Evolutionary conservation across 2,329 filamentous ascomycete species (phyloP), one percentile per base, ranked within the genome.

Genomic region (Apiospora saccharicola): DNA sequence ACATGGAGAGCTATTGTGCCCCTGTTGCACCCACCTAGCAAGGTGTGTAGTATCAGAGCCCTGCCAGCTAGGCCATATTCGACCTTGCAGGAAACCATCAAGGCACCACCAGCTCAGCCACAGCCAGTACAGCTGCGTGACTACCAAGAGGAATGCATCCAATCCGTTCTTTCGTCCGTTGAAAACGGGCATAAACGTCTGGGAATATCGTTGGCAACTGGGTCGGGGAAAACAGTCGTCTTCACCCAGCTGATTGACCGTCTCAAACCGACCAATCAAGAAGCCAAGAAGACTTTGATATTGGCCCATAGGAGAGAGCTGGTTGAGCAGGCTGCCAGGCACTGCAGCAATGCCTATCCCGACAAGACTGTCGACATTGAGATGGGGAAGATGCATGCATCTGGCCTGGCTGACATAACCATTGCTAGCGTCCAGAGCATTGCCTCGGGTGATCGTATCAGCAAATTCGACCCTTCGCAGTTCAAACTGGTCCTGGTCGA

Each of bases 401-500:
- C 91, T 4, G 96, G 96, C 8, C 82, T 84, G 1, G 96, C 95
- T 71, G 96, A 99, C 81, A 98, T 99, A 76, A 98, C 96, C 12
- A 88, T 99, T 70, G 96, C 96, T 64, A 98, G 96, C 46, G 88
- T 99, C 47, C 91, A 93, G 78, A 98, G 94, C 81, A 90, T 99
- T 76, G 90, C 88, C 10, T 97, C 94, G 6, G 89, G 90, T 16
- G 89, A 92, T 70, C 90, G 96, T 1, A 87, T 98, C n/a, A 79
- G 82, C 47, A 98, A 98, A 79, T 98, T 96, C 78, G 90, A 97
- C 75, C 93, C 95, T 0, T 82, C 81, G 0, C 86, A 85, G 10
- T 98, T 96, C 86, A 99, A 99, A 82, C 89, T 99, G 0, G 85
- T 99, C 0, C 87, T 99, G 3, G 96, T 99, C 4, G 96, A 99